phyloP scores from a whole-genome alignment of 2,329 filamentous ascomycete species.

The Penicillium sp. region DNA sequence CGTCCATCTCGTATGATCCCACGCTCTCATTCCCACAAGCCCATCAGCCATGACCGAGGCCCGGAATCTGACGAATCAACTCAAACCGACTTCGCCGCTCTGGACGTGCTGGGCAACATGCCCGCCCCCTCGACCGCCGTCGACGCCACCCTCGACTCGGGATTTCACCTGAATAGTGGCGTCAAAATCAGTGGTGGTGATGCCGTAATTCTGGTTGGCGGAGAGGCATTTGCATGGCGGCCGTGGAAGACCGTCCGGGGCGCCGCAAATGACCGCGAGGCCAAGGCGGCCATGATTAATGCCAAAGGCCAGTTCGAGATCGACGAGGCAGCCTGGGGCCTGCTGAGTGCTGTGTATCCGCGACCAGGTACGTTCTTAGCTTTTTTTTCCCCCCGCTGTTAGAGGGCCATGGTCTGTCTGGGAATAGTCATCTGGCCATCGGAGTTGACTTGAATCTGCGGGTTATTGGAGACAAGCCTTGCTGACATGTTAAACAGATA shows the following conservation, averaged over 20 bases:
- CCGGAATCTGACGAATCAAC: constrained; percentile 61
- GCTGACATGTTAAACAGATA: constrained; percentile 53
- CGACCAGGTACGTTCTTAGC: constrained; percentile 67
- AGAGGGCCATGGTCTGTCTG: constrained; percentile 2
- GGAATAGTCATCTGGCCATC: constrained; percentile 3
- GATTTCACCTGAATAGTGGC: constrained; percentile 84
- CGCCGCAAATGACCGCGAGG: constrained; percentile 29
- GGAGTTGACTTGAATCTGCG: constrained; percentile 10
- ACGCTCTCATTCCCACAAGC: constrained; percentile 36
- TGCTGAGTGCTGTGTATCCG: constrained; percentile 78
- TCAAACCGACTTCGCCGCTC: constrained; percentile 67
- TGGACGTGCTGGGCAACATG: constrained; percentile 76
- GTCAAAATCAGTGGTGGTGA: constrained; percentile 65
- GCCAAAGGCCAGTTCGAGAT: constrained; percentile 79
- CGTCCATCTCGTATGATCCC: constrained; percentile 33
- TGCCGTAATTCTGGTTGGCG: constrained; percentile 75
- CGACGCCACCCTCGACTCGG: constrained; percentile 76
- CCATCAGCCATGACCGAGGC: constrained; percentile 55
- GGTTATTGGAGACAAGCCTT: neutral
- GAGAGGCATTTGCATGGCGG: constrained; percentile 84
- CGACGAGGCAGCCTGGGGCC: constrained; percentile 65
- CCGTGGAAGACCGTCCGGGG: constrained; percentile 63
- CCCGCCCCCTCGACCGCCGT: constrained; percentile 78
- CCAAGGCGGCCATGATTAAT: constrained; percentile 60
- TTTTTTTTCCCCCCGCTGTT: neutral